Base-by-base conservation (phyloP, 2,329 filamentous ascomycete genomes). In the Hortaea sp. region DNA sequence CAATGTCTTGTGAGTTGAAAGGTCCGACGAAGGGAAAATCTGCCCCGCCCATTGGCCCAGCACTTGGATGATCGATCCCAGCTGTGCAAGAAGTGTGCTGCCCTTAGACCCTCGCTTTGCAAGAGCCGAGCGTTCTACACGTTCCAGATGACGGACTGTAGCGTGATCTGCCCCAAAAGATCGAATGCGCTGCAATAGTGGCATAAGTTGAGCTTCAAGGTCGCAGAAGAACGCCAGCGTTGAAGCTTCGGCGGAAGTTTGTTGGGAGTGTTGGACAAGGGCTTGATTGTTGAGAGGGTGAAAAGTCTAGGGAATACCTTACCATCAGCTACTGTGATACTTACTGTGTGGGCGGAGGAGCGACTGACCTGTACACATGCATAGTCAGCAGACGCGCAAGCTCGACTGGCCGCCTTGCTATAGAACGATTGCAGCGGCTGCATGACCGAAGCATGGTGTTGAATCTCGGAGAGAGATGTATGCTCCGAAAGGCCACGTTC, bases 261-360 rank as follows among this genome's bases (percentile, higher is more conserved):
- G 47, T 45, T 51, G 48, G 40, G 51, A 53, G 10, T 48, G 47
- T 44, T 62, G 61, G 27, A 71, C 53, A 32, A 66, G 61, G 28
- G 69, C 56, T 50, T 70, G 66, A 49, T 74, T 73, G 56, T 63
- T 66, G 46, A 73, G 59, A 47, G 70, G 69, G 58, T 74, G 68
- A 47, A 71, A 62, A 37, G 71, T 60, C 57, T 63, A 59, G 49
- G 55, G 59, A 49, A 56, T 57, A 48, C 46, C 46, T 67, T 59
- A 54, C 65, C 61, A 46, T 66, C 57, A 57, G 62, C 56, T 55
- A 50, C 60, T 51, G 42, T 52, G 40, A 55, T 55, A 63, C 58
- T 60, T 61, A 62, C 57, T 48, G 7, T 37, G 7, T 41, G 27
- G 27, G 39, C 20, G 38, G 35, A 41, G 40, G 43, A 41, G 41